These are phyloP conservation scores for Pseudogymnoascus sp. DNA, from an alignment of 2,329 filamentous ascomycete genomes.

Conservation along the genomic window DNA sequence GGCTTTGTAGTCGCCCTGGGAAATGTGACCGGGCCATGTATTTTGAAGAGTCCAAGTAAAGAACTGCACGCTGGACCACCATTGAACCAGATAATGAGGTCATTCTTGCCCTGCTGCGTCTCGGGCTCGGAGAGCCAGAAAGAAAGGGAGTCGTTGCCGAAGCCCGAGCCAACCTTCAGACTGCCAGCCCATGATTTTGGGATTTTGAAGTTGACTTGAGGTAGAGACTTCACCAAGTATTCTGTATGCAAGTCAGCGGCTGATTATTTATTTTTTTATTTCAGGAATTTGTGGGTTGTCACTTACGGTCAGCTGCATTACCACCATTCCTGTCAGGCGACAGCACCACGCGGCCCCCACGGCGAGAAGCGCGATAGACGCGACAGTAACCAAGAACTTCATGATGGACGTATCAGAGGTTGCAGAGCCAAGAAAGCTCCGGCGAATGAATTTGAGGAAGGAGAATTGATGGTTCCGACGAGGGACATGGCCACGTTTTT, in stretches of 20 bases:
- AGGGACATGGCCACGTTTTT: neutral
- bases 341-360: neutral
- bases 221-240: conserved; percentile 9
- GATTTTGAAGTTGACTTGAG: conserved; percentile 6
- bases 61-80: conserved; percentile 11
- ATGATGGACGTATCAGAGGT: neutral
- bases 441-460: neutral
- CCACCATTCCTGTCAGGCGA: neutral
- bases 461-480: neutral
- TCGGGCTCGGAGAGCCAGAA: conserved; percentile 14
- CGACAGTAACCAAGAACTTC: neutral
- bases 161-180: neutral
- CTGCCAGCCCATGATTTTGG: conserved; percentile 12
- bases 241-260: neutral
- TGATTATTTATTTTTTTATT: neutral
- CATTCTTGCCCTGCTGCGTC: neutral
- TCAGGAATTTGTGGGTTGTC: neutral
- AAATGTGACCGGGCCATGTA: conserved; percentile 10
- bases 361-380: conserved; percentile 3
- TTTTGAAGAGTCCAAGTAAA: conserved; percentile 10
- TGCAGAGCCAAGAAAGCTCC: neutral
- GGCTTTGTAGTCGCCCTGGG: conserved; percentile 13
- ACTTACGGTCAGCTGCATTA: conserved; percentile 5
- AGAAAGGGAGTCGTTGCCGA: conserved; percentile 5
- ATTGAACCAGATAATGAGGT: conserved; percentile 12